Base-by-base conservation (phyloP, 305 asterid genomes). In the Solanum chacoense region DNA sequence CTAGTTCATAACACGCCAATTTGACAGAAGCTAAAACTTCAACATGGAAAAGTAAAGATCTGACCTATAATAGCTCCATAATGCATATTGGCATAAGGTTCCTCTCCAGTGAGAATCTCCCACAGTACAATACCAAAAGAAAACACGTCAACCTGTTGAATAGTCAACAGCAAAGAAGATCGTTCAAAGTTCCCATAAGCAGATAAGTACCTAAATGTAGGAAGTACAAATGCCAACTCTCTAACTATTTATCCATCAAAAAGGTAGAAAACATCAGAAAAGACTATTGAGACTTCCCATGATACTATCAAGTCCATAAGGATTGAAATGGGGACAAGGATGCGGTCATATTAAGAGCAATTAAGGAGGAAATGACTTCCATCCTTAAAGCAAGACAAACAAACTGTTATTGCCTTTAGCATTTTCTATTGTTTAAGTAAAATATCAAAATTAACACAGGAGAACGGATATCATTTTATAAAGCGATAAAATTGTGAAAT, bases 41-140 rank as follows among this genome's bases (percentile, higher is more conserved):
- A 69, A 67, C 31, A 80, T 87, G 13, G 87, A 36, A 69, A 78
- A 34, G 55, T 37, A 85, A 28, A 73, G 77, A 81, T 85, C 94
- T 55, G 88, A 95, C 98, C 98, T 92, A 95, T 95, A 90, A 95
- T 95, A 86, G 97, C 98, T 18, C 98, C 98, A 74, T 94, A 95
- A 91, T 95, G 97, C 98, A 95, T 95, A 92, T 92, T 95, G 88
- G 97, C 96, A 45, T 95, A 95, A 91, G 98, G 98, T 90, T 95
- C 98, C 89, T 95, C 98, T 35, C 98, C 98, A 5, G 98, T 95
- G 87, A 95, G 98, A 88, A 95, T 94, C 97, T 95, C 98, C 98
- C 98, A 95, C 92, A 95, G 87, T 67, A 95, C 98, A 89, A 95
- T 94, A 50, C 98, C 98, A 92, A 95, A 95, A 86, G 98, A 95